These are phyloP conservation scores for Petunia secreta DNA, from an alignment of 257 asterid species.

Conservation along the genomic window DNA sequence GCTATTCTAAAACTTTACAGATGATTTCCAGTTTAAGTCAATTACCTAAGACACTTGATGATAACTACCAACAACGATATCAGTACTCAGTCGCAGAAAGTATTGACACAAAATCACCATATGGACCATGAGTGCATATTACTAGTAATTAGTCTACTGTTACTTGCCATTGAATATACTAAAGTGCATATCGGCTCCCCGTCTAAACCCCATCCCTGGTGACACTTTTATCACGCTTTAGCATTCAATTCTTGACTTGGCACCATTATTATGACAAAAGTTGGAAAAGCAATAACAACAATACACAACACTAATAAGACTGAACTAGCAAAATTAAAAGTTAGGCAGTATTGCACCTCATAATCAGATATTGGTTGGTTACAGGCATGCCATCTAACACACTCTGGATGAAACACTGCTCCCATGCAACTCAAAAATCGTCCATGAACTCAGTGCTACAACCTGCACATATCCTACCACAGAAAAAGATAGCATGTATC, in stretches of 20 bases:
- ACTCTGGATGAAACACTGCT: slow-evolving; percentile 97
- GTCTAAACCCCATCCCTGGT: background rate
- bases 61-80: background rate
- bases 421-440: slow-evolving; percentile 89
- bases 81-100: background rate
- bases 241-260: slow-evolving; percentile 4
- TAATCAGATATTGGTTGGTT: slow-evolving; percentile 86
- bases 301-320: background rate
- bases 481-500: slow-evolving; percentile 16
- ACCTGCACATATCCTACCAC: slow-evolving; percentile 89
- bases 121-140: background rate
- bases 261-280: background rate
- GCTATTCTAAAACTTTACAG: background rate
- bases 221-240: background rate
- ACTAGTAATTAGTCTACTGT: background rate
- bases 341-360: slow-evolving; percentile 55
- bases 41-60: background rate
- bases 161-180: background rate
- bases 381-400: slow-evolving; percentile 91
- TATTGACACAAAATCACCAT: background rate
- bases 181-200: background rate
- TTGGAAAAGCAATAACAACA: background rate
- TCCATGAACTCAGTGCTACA: slow-evolving; percentile 87
- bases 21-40: background rate
- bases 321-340: background rate